Evolutionary conservation across 768 basidiomycete genomes (phyloP), one percentile per base, ranked within the genome.

Genomic region (Suillus paluster): DNA sequence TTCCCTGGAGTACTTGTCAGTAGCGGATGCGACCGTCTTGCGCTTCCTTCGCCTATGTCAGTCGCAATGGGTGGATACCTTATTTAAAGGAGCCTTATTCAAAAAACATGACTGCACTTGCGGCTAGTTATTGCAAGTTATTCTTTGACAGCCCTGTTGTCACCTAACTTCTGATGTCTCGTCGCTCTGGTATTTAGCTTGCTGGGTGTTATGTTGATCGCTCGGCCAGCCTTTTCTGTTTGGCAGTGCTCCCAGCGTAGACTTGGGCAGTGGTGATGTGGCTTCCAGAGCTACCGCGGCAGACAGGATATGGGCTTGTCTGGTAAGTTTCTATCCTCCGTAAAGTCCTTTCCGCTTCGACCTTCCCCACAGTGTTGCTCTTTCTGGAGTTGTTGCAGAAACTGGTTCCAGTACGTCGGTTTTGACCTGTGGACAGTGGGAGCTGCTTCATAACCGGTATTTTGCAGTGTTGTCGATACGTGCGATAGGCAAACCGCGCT

Each of bases 171-270:
- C 8, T 23, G 23, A 19, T 48, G 4, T 54, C 34, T 30, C 30
- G 30, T 44, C 53, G 23, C 49, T 21, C 7, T 67, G 84, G 85
- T 89, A 8, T 80, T 83, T 52, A 89, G 91, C 72, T 80, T 96
- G 36, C 46, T 83, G 9, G 95, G 94, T 0, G 92, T 94, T 9
- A 72, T 95, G 15, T 79, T 95, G 8, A 93, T 97, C 54, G 91
- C 94, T 12, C 81, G 92, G 38, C 95, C 95, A n/a, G 0, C 76
- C 81, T 1, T 86, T 87, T 57, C 66, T 97, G 8, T 96, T 97
- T 66, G 89, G 88, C 4, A 59, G 63, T 59, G 53, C 63, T 33
- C 34, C 49, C 30, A 21, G 34, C 6, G 38, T 41, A n/a, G 41
- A 52, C 21, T 39, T 33, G 12, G 56, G 38, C 17, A 63, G 61